A percentile compares a stretch with the other conserved stretches of the same genome.
phyloP scores from a whole-genome alignment of 345 rosid species.

The Melaleuca alternifolia region DNA sequence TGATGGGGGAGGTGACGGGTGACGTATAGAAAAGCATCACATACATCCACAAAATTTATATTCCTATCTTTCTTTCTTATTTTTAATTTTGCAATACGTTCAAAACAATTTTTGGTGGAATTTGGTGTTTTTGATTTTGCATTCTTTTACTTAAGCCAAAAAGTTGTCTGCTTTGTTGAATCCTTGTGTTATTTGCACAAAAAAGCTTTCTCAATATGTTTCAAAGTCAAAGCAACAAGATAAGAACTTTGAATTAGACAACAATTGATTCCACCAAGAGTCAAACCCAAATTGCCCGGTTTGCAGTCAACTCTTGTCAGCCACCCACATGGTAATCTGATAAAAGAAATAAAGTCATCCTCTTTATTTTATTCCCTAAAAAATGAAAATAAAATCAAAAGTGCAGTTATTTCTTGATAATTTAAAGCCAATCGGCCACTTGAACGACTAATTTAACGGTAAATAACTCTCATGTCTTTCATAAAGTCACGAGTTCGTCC shows the following conservation, averaged over 20 bases:
- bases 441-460: background rate
- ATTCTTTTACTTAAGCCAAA: background rate
- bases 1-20: accelerated
- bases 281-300: background rate
- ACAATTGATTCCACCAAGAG: background rate
- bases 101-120: background rate
- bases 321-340: background rate
- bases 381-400: background rate
- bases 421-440: background rate
- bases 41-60: background rate
- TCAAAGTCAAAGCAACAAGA: background rate
- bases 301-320: background rate
- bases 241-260: background rate
- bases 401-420: accelerated
- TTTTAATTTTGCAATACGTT: background rate
- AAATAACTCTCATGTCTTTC: background rate
- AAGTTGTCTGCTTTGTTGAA: background rate
- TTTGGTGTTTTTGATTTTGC: background rate
- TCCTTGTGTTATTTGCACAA: background rate
- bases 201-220: background rate
- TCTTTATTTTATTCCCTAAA: background rate
- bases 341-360: background rate
- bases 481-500: background rate
- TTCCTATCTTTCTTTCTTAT: too few species aligned
- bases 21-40: background rate